A percentile compares a stretch with the other conserved stretches of the same genome.
These are phyloP conservation scores for Orbilia brochopaga DNA, from an alignment of 2,329 filamentous ascomycete genomes.

Conservation along the genomic window DNA sequence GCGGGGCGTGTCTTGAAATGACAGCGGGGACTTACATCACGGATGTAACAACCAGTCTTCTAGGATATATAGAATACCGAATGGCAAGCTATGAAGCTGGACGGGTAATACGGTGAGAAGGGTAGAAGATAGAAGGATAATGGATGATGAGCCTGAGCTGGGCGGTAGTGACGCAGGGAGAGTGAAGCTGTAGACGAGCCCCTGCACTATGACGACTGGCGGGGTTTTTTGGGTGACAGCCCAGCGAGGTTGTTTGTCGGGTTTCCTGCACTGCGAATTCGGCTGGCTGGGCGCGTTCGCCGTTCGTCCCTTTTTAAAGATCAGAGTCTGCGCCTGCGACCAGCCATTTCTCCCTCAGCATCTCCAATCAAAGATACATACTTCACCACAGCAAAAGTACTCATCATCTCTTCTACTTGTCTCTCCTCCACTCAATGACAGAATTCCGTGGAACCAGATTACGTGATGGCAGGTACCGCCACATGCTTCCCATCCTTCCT, in stretches of 20 bases:
- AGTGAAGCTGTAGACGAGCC: constrained; percentile 3
- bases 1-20: background rate
- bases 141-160: background rate
- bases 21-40: constrained; percentile 13
- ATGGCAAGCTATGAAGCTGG: too few species aligned
- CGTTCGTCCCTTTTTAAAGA: background rate
- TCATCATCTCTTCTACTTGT: background rate
- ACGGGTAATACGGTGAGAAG: background rate
- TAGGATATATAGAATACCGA: too few species aligned
- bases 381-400: constrained; percentile 5
- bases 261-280: constrained; percentile 5
- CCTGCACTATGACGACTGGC: constrained; percentile 48
- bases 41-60: too few species aligned
- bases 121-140: background rate
- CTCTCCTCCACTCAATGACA: constrained; percentile 17
- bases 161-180: constrained; percentile 4
- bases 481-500: background rate
- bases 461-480: constrained; percentile 49
- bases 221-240: constrained; percentile 25
- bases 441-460: constrained; percentile 48
- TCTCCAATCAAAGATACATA: too few species aligned
- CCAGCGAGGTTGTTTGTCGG: constrained; percentile 5
- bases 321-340: background rate
- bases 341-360: too few species aligned
- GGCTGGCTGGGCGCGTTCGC: background rate